Evolutionary conservation across 768 basidiomycete species (phyloP), one percentile per base, ranked within the genome.

Genomic region (Tricholoma sp.): DNA sequence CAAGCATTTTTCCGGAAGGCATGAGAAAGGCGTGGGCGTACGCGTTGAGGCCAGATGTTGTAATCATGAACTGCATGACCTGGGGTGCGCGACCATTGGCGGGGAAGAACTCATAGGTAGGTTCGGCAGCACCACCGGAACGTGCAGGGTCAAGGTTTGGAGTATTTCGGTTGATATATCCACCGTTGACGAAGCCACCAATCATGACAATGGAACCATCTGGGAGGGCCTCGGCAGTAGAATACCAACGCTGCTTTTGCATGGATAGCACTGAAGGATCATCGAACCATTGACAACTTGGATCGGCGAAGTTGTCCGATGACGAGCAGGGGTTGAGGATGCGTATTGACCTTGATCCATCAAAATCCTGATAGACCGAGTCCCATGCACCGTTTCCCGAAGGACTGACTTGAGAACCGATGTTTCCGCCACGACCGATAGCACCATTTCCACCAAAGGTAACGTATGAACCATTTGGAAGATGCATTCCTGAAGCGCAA

Each of bases 101-200:
- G 7, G 93, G 93, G 72, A 79, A 94, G 70, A 92, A 90, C 73
- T 94, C 92, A 66, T 81, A 88, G 0, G 89, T 89, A 27, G 88
- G 87, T 63, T 94, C 89, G 9, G 90, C 87, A 10, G 81, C 87
- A 41, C 83, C 83, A 39, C 86, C 87, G 63, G 84, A 79, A 27
- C 66, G 74, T 1, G 70, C 70, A 2, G 88, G 89, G 61, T 91
- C 86, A 10, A 63, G 72, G 63, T 87, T 86, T 16, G 88, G 88
- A 39, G 74, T 81, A 61, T 91, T 90, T 19, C 86, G 74, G 69
- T 91, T 91, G 68, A 91, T 76, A 64, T 90, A 92, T 21, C 90
- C 89, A 57, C 89, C 90, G 54, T 80, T 83, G 52, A 82, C 79
- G 66, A 89, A 90, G 39, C 88, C 88, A 39, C 94, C 95, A 55